Evolutionary conservation across 139 green algal genomes (phyloP).

Genomic region (Nannochloris sp.): DNA sequence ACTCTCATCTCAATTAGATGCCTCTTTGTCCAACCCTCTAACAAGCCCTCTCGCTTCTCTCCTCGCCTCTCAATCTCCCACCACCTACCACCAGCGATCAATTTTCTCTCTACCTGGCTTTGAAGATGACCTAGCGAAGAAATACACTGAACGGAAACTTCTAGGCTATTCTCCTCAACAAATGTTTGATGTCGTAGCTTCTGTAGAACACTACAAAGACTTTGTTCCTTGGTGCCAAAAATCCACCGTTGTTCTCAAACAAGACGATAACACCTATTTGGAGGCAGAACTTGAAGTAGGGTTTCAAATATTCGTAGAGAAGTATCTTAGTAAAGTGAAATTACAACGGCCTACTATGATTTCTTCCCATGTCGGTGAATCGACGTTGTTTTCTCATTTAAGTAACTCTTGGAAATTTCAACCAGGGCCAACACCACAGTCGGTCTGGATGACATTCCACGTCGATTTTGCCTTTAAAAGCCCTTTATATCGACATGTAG

Average conservation of each 20-base stretch:
- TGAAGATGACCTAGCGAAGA: conserved; percentile 18
- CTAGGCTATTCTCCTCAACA: conserved; percentile 64
- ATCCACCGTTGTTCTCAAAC: conserved; percentile 34
- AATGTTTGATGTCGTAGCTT: conserved; percentile 76
- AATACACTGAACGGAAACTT: conserved; percentile 31
- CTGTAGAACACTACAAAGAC: conserved; percentile 72
- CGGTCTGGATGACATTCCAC: conserved; percentile 66
- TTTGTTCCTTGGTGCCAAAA: conserved; percentile 88
- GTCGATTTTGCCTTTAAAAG: conserved; percentile 87
- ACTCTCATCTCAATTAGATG: too few relatives aligned
- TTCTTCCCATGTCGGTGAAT: conserved; percentile 48
- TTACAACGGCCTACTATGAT: conserved; percentile 43
- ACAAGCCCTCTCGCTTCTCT: too few relatives aligned
- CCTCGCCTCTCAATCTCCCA: too few relatives aligned
- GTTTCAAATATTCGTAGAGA: conserved; percentile 77
- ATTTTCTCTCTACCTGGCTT: conserved; percentile 7
- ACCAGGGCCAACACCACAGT: conserved; percentile 51
- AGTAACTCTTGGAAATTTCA: conserved; percentile 71
- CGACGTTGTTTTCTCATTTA: conserved; percentile 77
- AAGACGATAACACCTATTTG: conserved; percentile 39
- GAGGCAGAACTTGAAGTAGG: conserved; percentile 91
- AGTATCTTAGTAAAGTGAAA: conserved; percentile 69
- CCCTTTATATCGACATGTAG: conserved; percentile 68
- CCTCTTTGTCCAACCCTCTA: too few relatives aligned
- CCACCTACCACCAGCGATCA: too few relatives aligned